Percentiles rank a stretch among this genome's conserved stretches.
Conservation (phyloP, 768 basidiomycete genomes). For the Lentinula boryana region DNA sequence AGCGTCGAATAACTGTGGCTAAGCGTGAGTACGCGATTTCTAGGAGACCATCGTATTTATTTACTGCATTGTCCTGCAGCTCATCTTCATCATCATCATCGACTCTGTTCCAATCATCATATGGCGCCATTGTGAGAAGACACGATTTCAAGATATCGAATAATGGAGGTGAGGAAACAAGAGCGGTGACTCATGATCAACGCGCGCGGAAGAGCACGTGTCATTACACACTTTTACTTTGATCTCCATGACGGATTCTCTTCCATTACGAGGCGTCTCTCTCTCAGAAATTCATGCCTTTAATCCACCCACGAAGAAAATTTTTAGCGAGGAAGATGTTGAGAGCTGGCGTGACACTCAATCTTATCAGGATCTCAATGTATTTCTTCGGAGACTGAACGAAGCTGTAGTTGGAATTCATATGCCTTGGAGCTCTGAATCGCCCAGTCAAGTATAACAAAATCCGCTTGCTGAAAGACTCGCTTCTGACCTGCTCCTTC, state of each 20-base stretch:
- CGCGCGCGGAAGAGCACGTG: neutral
- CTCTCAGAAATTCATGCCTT: constrained; percentile 8
- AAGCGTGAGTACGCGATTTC: neutral
- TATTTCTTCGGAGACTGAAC: constrained; percentile 72
- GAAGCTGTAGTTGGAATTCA: constrained; percentile 68
- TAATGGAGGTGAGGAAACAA: neutral
- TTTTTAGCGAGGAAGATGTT: constrained; percentile 70
- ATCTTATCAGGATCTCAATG: constrained; percentile 67
- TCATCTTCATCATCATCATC: constrained; percentile 84
- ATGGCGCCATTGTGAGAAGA: constrained; percentile 48
- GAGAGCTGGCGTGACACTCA: constrained; percentile 62
- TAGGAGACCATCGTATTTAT: constrained; percentile 8
- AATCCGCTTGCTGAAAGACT: neutral
- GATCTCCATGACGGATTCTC: neutral
- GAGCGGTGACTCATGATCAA: neutral
- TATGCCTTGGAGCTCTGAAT: constrained; percentile 36
- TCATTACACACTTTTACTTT: neutral
- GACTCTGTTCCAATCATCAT: constrained; percentile 75
- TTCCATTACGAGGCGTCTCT: constrained; percentile 22
- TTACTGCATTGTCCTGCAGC: constrained; percentile 62
- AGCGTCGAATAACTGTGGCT: constrained; percentile 57
- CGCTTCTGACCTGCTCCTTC: neutral
- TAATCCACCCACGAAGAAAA: constrained; percentile 42
- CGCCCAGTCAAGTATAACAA: constrained; percentile 29
- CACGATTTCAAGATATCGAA: no score